These are phyloP conservation scores for Fusarium illudens DNA, from an alignment of 2,329 filamentous ascomycete genomes.

Conservation along the genomic window DNA sequence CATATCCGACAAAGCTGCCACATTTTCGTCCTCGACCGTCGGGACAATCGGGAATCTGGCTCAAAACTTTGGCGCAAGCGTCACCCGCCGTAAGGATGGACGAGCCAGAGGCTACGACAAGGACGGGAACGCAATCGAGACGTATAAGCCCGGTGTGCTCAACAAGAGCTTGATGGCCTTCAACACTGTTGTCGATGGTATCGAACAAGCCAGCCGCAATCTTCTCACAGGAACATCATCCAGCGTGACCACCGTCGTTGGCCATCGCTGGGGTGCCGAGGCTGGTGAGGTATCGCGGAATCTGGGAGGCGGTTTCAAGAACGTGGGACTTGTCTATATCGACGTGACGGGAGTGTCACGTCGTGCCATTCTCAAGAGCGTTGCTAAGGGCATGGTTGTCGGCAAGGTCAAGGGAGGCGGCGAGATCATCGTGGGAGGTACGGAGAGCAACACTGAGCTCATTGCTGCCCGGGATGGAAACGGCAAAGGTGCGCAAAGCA, in stretches of 20 bases:
- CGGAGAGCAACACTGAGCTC: slow-evolving; percentile 49
- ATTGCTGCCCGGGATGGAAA: slow-evolving; percentile 36
- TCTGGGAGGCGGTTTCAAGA: slow-evolving; percentile 88
- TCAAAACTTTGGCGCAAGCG: slow-evolving; percentile 85
- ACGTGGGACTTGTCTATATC: slow-evolving; percentile 96
- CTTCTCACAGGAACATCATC: slow-evolving; percentile 77
- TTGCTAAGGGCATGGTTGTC: slow-evolving; percentile 96
- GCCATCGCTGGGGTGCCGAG: slow-evolving; percentile 88
- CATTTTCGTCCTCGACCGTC: slow-evolving; percentile 84
- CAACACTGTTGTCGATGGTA: slow-evolving; percentile 90
- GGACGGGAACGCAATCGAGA: slow-evolving; percentile 69
- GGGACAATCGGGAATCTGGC: slow-evolving; percentile 84
- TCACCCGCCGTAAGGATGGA: slow-evolving; percentile 64
- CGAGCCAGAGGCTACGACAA: slow-evolving; percentile 69
- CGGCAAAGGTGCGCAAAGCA: slow-evolving; percentile 34
- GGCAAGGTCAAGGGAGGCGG: slow-evolving; percentile 79
- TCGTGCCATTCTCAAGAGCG: slow-evolving; percentile 88
- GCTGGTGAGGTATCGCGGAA: slow-evolving; percentile 80
- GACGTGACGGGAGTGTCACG: slow-evolving; percentile 93
- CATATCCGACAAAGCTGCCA: slow-evolving; percentile 82
- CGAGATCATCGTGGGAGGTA: slow-evolving; percentile 77
- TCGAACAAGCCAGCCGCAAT: slow-evolving; percentile 84
- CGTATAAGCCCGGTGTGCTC: slow-evolving; percentile 88
- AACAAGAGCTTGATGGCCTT: slow-evolving; percentile 98
- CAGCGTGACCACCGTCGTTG: slow-evolving; percentile 85